Percentiles rank a stretch among this genome's conserved stretches.
Evolutionary conservation across 2,329 filamentous ascomycete species (phyloP).

Genomic region (Ceratocystis huliohia): DNA sequence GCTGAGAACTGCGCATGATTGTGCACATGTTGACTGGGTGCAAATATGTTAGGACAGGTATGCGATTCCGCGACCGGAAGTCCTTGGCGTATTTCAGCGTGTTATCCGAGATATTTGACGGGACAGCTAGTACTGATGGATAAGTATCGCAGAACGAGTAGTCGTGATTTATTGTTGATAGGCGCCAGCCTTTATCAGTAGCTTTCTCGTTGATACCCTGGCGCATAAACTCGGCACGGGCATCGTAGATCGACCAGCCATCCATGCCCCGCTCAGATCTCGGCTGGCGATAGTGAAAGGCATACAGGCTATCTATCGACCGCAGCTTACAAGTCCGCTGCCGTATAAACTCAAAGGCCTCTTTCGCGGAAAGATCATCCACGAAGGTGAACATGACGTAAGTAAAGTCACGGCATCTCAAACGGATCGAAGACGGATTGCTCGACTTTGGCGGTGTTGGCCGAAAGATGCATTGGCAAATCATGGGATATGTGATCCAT

Average conservation of each 20-base stretch:
- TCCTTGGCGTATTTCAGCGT: constrained; percentile 83
- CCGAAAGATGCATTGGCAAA: constrained; percentile 65
- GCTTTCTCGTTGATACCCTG: constrained; percentile 77
- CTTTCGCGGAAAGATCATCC: constrained; percentile 60
- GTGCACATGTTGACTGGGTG: constrained; percentile 95
- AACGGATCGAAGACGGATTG: constrained; percentile 66
- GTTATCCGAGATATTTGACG: constrained; percentile 86
- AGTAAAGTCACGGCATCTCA: constrained; percentile 86
- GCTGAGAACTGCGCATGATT: constrained; percentile 89
- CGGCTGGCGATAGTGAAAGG: constrained; percentile 71
- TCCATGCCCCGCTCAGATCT: constrained; percentile 60
- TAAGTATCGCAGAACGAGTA: constrained; percentile 91
- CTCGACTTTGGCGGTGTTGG: constrained; percentile 57
- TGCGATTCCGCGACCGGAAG: constrained; percentile 78
- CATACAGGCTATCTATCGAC: constrained; percentile 77
- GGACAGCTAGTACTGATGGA: constrained; percentile 71
- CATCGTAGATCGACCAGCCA: constrained; percentile 77
- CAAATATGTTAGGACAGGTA: constrained; percentile 85
- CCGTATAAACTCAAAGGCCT: constrained; percentile 79
- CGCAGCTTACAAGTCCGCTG: constrained; percentile 68
- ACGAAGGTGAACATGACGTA: constrained; percentile 84
- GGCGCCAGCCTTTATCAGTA: constrained; percentile 69
- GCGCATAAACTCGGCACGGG: constrained; percentile 70
- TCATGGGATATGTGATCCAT: constrained; percentile 93
- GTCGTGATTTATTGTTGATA: constrained; percentile 79